Evolutionary conservation across 176 grass and related monocot genomes (phyloP).

Genomic region (Raddia distichophylla): DNA sequence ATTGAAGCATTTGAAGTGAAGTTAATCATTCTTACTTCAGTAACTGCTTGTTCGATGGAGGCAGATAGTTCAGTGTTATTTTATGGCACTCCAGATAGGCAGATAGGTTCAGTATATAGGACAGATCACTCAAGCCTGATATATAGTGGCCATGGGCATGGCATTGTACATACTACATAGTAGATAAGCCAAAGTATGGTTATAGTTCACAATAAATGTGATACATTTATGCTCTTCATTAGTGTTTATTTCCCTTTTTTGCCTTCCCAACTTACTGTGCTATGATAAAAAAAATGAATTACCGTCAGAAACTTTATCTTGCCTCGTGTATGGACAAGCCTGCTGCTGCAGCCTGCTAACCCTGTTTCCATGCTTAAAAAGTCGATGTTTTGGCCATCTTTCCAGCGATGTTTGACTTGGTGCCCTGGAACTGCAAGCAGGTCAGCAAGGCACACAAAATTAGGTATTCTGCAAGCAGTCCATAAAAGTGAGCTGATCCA

Average conservation of each 20-base stretch:
- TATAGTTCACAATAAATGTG: conserved; percentile 10
- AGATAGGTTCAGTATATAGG: conserved; percentile 25
- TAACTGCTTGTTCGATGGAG: conserved; percentile 29
- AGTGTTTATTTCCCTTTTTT: background rate
- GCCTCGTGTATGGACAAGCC: background rate
- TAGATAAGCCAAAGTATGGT: background rate
- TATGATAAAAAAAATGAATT: background rate
- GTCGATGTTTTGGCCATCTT: conserved; percentile 21
- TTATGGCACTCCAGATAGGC: conserved; percentile 19
- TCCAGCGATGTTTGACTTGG: conserved; percentile 27
- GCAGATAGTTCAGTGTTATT: conserved; percentile 13
- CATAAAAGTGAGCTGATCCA: conserved; percentile 29
- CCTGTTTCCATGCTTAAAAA: conserved; percentile 7
- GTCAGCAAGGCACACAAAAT: conserved; percentile 41
- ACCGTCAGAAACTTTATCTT: background rate
- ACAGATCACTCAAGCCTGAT: background rate
- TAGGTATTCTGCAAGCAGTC: conserved; percentile 31
- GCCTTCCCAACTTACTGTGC: conserved; percentile 11
- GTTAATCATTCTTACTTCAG: conserved; percentile 13
- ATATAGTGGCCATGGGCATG: background rate
- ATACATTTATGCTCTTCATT: conserved; percentile 11
- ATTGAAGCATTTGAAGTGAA: conserved; percentile 40
- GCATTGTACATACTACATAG: conserved; percentile 34
- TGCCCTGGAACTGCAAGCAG: conserved; percentile 38
- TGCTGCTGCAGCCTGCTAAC: background rate